Percentiles rank a stretch among this genome's conserved stretches.
Evolutionary conservation across 2,329 filamentous ascomycete genomes (phyloP).

Genomic region (Penicillium rolfsii): DNA sequence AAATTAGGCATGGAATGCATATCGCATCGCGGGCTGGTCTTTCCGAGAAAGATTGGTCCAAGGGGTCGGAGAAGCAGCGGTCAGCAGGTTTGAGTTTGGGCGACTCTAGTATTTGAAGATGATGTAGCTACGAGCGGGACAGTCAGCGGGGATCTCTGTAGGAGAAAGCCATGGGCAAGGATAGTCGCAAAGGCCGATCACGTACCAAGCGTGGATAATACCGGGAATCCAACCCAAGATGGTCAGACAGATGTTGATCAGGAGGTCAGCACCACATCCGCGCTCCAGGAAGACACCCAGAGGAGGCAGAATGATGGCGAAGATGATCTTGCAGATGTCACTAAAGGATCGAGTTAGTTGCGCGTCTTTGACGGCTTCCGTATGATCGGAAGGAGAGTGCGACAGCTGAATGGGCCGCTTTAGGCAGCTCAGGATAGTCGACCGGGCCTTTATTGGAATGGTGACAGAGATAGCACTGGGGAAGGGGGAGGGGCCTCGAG

Average conservation of each 20-base stretch:
- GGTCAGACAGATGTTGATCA: constrained; percentile 92
- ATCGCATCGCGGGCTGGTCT: background rate
- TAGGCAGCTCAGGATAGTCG: background rate
- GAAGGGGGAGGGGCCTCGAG: background rate
- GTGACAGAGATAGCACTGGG: background rate
- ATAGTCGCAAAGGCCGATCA: constrained; percentile 28
- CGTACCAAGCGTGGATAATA: constrained; percentile 88
- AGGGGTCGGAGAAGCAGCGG: background rate
- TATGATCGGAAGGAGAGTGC: background rate
- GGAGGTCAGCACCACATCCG: constrained; percentile 81
- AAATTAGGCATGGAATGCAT: background rate
- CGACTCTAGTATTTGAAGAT: constrained; percentile 78
- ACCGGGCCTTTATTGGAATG: background rate
- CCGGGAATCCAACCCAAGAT: constrained; percentile 76
- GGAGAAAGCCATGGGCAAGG: background rate
- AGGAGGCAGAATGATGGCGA: constrained; percentile 87
- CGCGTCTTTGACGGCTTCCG: background rate
- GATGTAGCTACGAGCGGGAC: constrained; percentile 64
- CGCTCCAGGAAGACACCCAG: constrained; percentile 93
- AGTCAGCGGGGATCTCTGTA: constrained; percentile 12
- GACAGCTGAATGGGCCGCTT: background rate
- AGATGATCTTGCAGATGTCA: constrained; percentile 79
- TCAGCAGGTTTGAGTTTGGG: background rate
- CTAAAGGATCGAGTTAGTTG: constrained; percentile 44
- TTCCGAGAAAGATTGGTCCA: background rate